A percentile compares a stretch with the other conserved stretches of the same genome.
phyloP scores from a whole-genome alignment of 2,329 filamentous ascomycete genomes.

The Colletotrichum brevisporum region DNA sequence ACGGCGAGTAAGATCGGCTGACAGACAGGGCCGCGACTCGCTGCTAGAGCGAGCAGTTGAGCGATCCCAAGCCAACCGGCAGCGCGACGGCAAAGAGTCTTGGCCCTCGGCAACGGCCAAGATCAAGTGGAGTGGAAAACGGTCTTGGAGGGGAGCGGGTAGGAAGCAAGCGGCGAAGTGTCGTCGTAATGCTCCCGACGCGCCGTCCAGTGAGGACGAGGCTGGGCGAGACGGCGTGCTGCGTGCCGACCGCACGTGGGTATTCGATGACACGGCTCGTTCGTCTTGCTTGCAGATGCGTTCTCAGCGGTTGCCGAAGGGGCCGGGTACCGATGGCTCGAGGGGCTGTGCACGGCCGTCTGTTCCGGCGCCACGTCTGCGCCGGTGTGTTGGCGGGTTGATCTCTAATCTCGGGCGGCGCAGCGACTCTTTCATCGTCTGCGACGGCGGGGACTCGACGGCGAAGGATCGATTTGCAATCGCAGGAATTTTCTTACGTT shows the following conservation, averaged over 20 bases:
- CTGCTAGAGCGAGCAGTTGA: neutral
- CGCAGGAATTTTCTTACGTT: too few relatives aligned
- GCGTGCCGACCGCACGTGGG: neutral
- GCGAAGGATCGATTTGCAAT: too few relatives aligned
- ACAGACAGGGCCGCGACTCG: neutral
- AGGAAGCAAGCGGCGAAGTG: neutral
- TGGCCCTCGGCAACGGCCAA: neutral
- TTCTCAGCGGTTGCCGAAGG: conserved; percentile 17
- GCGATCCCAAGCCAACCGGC: neutral
- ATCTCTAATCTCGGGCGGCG: conserved; percentile 11
- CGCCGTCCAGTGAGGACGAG: conserved; percentile 17
- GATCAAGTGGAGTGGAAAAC: neutral
- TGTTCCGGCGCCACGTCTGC: conserved; percentile 30
- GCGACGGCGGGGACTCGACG: neutral
- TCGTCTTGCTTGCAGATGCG: neutral
- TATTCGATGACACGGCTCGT: neutral
- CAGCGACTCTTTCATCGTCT: conserved; percentile 5
- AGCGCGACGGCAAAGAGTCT: conserved; percentile 16
- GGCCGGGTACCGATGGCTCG: conserved; percentile 5
- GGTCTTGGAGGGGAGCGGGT: neutral
- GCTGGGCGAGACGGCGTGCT: conserved; percentile 17
- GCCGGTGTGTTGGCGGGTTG: conserved; percentile 7
- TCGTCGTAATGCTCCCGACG: conserved; percentile 34
- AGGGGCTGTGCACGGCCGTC: conserved; percentile 34
- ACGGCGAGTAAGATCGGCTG: neutral